Evolutionary conservation across 2,329 filamentous ascomycete genomes (phyloP), one percentile per base, ranked within the genome.

Genomic region (Xylariomycetidae sp.): DNA sequence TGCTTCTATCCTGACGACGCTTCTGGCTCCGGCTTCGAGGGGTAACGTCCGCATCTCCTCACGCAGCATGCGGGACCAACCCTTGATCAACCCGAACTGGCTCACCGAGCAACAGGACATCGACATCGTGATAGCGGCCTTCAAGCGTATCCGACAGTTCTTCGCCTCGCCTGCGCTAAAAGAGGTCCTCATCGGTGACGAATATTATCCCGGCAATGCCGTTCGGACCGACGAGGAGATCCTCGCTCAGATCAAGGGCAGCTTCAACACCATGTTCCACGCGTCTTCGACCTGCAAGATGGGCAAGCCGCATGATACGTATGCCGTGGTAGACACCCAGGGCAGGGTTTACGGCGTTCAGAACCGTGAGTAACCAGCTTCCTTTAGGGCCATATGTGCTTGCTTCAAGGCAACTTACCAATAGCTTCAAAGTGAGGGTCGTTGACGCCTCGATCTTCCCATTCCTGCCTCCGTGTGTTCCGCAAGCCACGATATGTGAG

Each of bases 41-140:
- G 79, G 79, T 35, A 68, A 66, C 39, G 64, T 83, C 42, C 82
- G 76, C 57, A 71, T 83, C 42, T 77, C 73, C 34, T 78, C 72
- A 17, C 53, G 69, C 4, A 42, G 54, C 34, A 54, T 45, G 28
- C 20, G 26, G 2, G 47, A 48, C 6, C 35, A 38, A 1, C 57
- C 58, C 3, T 10, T 53, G 27, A 55, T 61, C 35, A 41, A 57
- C 34, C 50, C 56, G 1, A 54, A 53, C 28, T 57, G 43, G 38
- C 35, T 60, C 2, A 42, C 46, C 7, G 37, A 52, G 23, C 48
- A 38, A 1, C 40, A 40, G 49, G 79, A 79, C 48, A 77, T 80
- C 54, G 79, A 82, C 48, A 76, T 79, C 15, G 75, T 74, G 29
- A 79, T 78, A 28, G 75, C 72, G 3, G 77, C 76, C 30, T 64